Percentiles rank a stretch among this genome's conserved stretches.
phyloP scores from a whole-genome alignment of 2,329 filamentous ascomycete species.

The Hypoxylon sp. region DNA sequence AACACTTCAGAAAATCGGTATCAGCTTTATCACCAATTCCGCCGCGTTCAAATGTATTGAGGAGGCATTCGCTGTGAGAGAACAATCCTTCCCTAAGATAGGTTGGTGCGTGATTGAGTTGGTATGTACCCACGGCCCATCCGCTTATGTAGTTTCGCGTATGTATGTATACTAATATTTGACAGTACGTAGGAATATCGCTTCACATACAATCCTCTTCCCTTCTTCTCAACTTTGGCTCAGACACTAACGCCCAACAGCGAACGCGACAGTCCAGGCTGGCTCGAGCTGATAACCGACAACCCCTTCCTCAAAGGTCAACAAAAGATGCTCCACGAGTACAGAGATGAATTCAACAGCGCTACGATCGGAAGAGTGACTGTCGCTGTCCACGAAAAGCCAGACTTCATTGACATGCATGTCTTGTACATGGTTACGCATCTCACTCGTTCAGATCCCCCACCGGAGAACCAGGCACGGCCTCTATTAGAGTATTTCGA shows the following conservation, averaged over 20 bases:
- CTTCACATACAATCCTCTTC: not conserved
- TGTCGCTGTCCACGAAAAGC: not conserved
- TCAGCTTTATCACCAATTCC: slow-evolving; percentile 15
- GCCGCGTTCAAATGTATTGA: slow-evolving; percentile 2
- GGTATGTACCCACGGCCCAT: slow-evolving; percentile 9
- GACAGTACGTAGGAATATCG: slow-evolving; percentile 18
- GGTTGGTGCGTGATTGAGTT: not conserved
- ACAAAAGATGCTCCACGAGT: slow-evolving; percentile 30
- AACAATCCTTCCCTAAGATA: not conserved
- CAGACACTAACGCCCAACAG: slow-evolving; percentile 11
- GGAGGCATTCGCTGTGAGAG: slow-evolving; percentile 9
- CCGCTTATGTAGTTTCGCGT: not conserved
- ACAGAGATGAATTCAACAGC: slow-evolving; percentile 9
- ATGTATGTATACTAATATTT: slow-evolving; percentile 1
- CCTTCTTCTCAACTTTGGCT: not conserved
- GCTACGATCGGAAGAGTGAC: slow-evolving; percentile 21
- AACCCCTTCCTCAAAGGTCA: slow-evolving; percentile 30
- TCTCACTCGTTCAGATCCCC: not conserved
- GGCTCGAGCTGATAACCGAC: slow-evolving; percentile 10
- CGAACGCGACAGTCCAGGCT: slow-evolving; percentile 6
- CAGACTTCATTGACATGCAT: not conserved
- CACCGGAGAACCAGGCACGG: not conserved
- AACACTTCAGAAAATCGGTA: slow-evolving; percentile 7
- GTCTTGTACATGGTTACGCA: slow-evolving; percentile 26
- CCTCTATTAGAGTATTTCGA: not conserved